These are phyloP conservation scores for Ascocoryne sarcoides DNA, from an alignment of 2,329 filamentous ascomycete species.

Conservation along the genomic window DNA sequence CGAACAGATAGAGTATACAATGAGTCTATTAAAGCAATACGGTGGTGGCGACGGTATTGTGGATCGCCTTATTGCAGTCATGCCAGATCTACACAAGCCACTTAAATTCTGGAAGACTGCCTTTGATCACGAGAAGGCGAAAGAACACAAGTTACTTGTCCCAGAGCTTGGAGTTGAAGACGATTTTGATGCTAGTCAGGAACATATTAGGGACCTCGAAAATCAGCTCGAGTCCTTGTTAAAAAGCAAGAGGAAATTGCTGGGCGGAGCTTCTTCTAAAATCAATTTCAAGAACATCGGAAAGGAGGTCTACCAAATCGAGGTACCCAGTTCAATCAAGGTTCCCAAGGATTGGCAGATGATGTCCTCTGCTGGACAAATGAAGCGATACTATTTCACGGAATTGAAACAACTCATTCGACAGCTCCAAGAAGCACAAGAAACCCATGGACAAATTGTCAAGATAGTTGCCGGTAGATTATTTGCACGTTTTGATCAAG, in stretches of 20 bases:
- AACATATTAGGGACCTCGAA: constrained; percentile 67
- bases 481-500: constrained; percentile 77
- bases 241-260: constrained; percentile 58
- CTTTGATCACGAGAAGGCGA: constrained; percentile 75
- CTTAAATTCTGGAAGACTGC: constrained; percentile 84
- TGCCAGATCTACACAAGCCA: constrained; percentile 73
- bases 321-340: constrained; percentile 76
- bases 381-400: constrained; percentile 89
- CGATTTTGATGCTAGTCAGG: constrained; percentile 81
- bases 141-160: constrained; percentile 71
- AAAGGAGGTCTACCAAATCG: constrained; percentile 95
- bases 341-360: constrained; percentile 85
- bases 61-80: constrained; percentile 69
- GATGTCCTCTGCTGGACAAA: constrained; percentile 85
- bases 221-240: constrained; percentile 63
- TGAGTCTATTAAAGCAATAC: constrained; percentile 66
- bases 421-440: constrained; percentile 84
- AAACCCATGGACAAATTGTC: constrained; percentile 84
- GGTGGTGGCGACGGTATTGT: constrained; percentile 75
- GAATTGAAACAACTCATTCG: constrained; percentile 77
- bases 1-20: constrained; percentile 94
- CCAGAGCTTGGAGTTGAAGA: constrained; percentile 82
- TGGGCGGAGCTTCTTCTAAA: constrained; percentile 55
- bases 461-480: constrained; percentile 79
- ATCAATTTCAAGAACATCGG: constrained; percentile 77